Conservation (phyloP, 192 early-diverging fungal species). For the Thamnidium elegans region DNA sequence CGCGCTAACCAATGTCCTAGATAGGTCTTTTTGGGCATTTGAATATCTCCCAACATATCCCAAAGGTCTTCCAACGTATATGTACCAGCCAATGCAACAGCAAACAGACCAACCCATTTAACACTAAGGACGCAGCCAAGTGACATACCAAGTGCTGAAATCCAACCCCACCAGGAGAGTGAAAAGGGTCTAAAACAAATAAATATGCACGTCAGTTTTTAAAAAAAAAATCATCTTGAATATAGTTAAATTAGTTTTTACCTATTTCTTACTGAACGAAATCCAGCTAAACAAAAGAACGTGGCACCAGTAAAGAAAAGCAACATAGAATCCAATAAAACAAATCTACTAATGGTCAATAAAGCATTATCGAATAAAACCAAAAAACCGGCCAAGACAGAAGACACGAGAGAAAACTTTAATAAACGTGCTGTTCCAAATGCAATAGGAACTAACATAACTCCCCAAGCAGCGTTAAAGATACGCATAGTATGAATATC, state of each 20-base stretch:
- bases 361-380: constrained; percentile 56
- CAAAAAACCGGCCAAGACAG: constrained; percentile 75
- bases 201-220: not conserved
- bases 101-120: constrained; percentile 97
- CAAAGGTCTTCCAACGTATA: constrained; percentile 94
- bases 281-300: constrained; percentile 64
- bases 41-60: constrained; percentile 75
- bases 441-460: constrained; percentile 82
- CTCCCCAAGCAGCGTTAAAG: constrained; percentile 87
- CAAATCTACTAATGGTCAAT: constrained; percentile 40
- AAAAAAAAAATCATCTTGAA: too few species aligned
- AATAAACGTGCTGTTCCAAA: constrained; percentile 84
- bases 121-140: constrained; percentile 81
- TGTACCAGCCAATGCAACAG: constrained; percentile 84
- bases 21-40: constrained; percentile 62
- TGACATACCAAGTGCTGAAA: constrained; percentile 77
- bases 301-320: constrained; percentile 52
- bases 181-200: constrained; percentile 61
- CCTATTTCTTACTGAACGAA: constrained; percentile 29
- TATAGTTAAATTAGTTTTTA: not conserved
- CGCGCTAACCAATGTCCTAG: constrained; percentile 84
- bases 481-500: constrained; percentile 88
- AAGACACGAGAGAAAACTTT: constrained; percentile 61
- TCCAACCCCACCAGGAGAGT: constrained; percentile 87
- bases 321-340: constrained; percentile 18